A percentile compares a stretch with the other conserved stretches of the same genome.
Conservation (phyloP, 305 asterid species). For the Fraxinus velutina region DNA sequence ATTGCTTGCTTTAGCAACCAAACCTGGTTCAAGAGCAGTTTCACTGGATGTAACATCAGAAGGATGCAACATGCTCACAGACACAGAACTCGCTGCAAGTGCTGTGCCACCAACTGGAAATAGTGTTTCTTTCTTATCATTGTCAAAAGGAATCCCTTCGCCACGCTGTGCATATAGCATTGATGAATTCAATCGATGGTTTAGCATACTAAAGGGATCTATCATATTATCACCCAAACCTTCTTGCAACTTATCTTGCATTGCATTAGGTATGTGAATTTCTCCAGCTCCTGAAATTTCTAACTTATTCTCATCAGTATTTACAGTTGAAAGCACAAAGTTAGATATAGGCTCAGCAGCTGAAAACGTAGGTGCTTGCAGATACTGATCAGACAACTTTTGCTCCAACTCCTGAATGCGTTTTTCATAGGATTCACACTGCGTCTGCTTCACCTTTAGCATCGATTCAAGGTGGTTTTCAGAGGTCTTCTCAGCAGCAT, state of each 20-base stretch:
- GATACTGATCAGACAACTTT: slow-evolving; percentile 66
- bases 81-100: slow-evolving; percentile 67
- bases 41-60: slow-evolving; percentile 39
- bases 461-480: slow-evolving; percentile 67
- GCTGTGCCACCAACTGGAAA: slow-evolving; percentile 44
- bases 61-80: slow-evolving; percentile 74
- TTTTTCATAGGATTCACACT: slow-evolving; percentile 81
- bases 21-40: slow-evolving; percentile 35
- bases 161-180: slow-evolving; percentile 72
- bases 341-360: slow-evolving; percentile 40
- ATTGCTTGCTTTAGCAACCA: slow-evolving; percentile 43
- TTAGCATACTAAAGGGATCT: slow-evolving; percentile 63
- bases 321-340: slow-evolving; percentile 40
- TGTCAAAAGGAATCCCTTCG: slow-evolving; percentile 45
- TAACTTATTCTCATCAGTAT: slow-evolving; percentile 52
- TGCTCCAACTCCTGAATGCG: slow-evolving; percentile 89
- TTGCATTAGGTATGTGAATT: slow-evolving; percentile 40
- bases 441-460: slow-evolving; percentile 70
- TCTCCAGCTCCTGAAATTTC: slow-evolving; percentile 55
- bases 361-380: slow-evolving; percentile 38
- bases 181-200: slow-evolving; percentile 75
- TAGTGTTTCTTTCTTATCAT: slow-evolving; percentile 46
- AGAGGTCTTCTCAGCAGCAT: slow-evolving; percentile 67
- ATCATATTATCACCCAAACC: slow-evolving; percentile 68
- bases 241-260: slow-evolving; percentile 57